Evolutionary conservation across 2,329 filamentous ascomycete genomes (phyloP).

Genomic region (Diaporthe sp.): DNA sequence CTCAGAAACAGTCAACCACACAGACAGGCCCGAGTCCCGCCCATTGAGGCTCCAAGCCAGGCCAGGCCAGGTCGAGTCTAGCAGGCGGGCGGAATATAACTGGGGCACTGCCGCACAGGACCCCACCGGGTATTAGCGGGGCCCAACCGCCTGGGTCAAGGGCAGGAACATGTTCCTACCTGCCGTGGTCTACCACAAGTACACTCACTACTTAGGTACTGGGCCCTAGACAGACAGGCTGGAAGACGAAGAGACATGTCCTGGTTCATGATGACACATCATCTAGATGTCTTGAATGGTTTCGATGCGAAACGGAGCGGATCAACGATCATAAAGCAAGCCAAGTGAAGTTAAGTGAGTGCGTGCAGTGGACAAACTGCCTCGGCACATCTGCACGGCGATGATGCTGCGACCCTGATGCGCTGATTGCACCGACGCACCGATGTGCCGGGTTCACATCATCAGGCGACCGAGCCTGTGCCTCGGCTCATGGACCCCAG

Average conservation of each 20-base stretch:
- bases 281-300: background rate
- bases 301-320: background rate
- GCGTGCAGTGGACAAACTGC: background rate
- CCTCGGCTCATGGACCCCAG: constrained; percentile 34
- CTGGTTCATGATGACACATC: background rate
- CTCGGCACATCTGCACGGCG: constrained; percentile 24
- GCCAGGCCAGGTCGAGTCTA: constrained; percentile 2
- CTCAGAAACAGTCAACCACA: background rate
- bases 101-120: constrained; percentile 17
- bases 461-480: constrained; percentile 31
- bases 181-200: background rate
- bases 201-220: no score
- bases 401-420: constrained; percentile 20
- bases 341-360: background rate
- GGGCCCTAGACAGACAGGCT: background rate
- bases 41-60: constrained; percentile 1
- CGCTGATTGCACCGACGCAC: constrained; percentile 15
- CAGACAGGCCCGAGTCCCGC: constrained; percentile 1
- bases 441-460: constrained; percentile 22
- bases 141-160: background rate
- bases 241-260: background rate
- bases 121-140: constrained; percentile 36
- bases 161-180: background rate
- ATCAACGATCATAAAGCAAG: background rate
- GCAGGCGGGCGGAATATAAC: constrained; percentile 8